Evolutionary conservation across 1,284 basidiomycete genomes (phyloP).

Genomic region (Schizopora paradoxa): DNA sequence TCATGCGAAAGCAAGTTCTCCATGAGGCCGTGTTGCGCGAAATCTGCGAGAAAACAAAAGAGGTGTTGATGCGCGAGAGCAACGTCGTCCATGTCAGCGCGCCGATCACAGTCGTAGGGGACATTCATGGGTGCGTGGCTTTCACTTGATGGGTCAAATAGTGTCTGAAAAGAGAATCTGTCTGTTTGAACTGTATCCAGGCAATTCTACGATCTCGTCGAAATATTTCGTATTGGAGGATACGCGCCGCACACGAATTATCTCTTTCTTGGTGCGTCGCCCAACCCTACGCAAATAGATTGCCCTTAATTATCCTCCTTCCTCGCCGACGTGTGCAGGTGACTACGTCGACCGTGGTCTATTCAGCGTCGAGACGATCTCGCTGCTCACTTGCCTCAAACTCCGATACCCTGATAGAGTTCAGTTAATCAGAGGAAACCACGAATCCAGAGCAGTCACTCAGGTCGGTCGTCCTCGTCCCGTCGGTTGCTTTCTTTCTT

Average conservation of each 20-base stretch:
- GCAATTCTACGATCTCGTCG: constrained; percentile 99
- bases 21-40: constrained; percentile 90
- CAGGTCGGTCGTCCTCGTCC: constrained; percentile 58
- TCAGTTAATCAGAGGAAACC: constrained; percentile 96
- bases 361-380: constrained; percentile 98
- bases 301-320: constrained; percentile 2
- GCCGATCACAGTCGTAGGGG: constrained; percentile 98
- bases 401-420: constrained; percentile 96
- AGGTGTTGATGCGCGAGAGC: constrained; percentile 97
- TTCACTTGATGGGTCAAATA: no score
- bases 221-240: constrained; percentile 98
- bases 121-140: constrained; percentile 92
- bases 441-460: constrained; percentile 96
- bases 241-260: constrained; percentile 97
- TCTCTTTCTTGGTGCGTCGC: constrained; percentile 81
- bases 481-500: constrained; percentile 21
- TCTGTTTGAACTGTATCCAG: constrained; percentile 39
- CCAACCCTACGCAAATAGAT: constrained; percentile 12
- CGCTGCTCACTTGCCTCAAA: constrained; percentile 94
- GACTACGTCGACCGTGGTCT: constrained; percentile 98
- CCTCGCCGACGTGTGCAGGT: constrained; percentile 42
- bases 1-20: constrained; percentile 86
- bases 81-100: constrained; percentile 98
- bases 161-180: not conserved
- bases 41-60: constrained; percentile 98